Conservation (phyloP, 768 basidiomycete genomes). For the Leccinum boreale region DNA sequence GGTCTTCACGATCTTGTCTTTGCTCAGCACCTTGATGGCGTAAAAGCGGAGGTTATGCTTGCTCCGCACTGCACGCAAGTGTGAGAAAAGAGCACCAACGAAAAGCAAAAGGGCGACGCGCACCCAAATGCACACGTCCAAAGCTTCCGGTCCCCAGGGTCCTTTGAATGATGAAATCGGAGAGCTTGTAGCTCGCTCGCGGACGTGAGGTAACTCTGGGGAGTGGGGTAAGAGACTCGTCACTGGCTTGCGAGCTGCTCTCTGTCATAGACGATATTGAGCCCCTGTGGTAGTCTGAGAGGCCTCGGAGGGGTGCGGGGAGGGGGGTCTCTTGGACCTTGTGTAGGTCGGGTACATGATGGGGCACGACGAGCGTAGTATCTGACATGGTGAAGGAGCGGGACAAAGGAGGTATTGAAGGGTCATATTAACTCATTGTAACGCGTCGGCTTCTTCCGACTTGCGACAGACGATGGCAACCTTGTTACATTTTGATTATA, state of each 20-base stretch:
- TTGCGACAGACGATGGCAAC: slow-evolving; percentile 10
- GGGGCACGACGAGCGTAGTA: neutral
- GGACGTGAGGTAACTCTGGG: slow-evolving; percentile 42
- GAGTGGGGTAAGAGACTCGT: slow-evolving; percentile 32
- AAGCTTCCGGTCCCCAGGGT: slow-evolving; percentile 95
- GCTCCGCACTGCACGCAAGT: slow-evolving; percentile 61
- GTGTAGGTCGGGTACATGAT: neutral
- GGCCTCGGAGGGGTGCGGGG: slow-evolving; percentile 23
- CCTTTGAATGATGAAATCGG: slow-evolving; percentile 77
- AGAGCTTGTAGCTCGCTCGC: slow-evolving; percentile 66
- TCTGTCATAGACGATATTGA: slow-evolving; percentile 65
- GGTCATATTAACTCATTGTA: slow-evolving; percentile 18
- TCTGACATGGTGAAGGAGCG: slow-evolving; percentile 20
- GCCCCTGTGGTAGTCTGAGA: slow-evolving; percentile 53
- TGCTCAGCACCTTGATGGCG: slow-evolving; percentile 92
- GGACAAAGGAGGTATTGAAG: slow-evolving; percentile 12
- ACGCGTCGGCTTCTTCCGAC: slow-evolving; percentile 19
- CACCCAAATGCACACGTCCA: slow-evolving; percentile 91
- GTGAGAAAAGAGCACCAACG: neutral
- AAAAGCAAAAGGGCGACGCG: neutral
- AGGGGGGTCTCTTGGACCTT: slow-evolving; percentile 11
- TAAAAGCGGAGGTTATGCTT: slow-evolving; percentile 95
- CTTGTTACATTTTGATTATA: slow-evolving; percentile 18
- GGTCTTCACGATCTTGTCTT: slow-evolving; percentile 86
- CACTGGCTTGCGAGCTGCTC: slow-evolving; percentile 41